Evolutionary conservation across 805 yeast species (phyloP), one percentile per base, ranked within the genome.

Genomic region (Danielia reshetovae): DNA sequence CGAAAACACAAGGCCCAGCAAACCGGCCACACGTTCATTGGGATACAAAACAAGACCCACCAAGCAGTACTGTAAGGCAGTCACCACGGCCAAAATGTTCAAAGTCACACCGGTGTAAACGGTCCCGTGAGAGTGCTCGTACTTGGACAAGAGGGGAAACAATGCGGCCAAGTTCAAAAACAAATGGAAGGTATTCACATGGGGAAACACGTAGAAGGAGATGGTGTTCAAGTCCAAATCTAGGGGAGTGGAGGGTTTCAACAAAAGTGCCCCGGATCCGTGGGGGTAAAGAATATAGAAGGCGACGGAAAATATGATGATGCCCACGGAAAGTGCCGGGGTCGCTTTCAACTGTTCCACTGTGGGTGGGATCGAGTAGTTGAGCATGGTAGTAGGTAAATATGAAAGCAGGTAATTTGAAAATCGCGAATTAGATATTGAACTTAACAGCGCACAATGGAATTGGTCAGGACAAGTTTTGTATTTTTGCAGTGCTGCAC

Each of bases 91-190:
- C 31, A 82, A 58, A 17, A 84, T 45, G 54, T 86, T 87, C 37
- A 88, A 63, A 11, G 87, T 79, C 29, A 88, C 67, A 4, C 94
- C 96, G 4, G 95, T 83, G 57, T 85, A 77, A 3, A 87, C 82
- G 0, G 97, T 86, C 5, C 96, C 97, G 50, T 85, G 81, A 15
- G 60, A 54, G 36, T 70, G 62, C 64, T 87, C 96, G 57, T 80
- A 87, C 33, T 68, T 65, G 9, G 80, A 65, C 48, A 86, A 55
- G 14, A 84, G 77, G 0, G 81, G 72, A 38, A 73, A 64, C 29
- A 87, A 52, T 1, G 81, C 72, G 24, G 76, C 40, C 7, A 75
- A 38, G 48, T 85, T 86, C 48, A 82, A 59, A 4, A 73, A 29
- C 54, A 87, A 61, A 54, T 86, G 95, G 33, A 79, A 40, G 15